These are phyloP conservation scores for Austropuccinia psidii DNA, from an alignment of 1,284 basidiomycete genomes.

Conservation along the genomic window DNA sequence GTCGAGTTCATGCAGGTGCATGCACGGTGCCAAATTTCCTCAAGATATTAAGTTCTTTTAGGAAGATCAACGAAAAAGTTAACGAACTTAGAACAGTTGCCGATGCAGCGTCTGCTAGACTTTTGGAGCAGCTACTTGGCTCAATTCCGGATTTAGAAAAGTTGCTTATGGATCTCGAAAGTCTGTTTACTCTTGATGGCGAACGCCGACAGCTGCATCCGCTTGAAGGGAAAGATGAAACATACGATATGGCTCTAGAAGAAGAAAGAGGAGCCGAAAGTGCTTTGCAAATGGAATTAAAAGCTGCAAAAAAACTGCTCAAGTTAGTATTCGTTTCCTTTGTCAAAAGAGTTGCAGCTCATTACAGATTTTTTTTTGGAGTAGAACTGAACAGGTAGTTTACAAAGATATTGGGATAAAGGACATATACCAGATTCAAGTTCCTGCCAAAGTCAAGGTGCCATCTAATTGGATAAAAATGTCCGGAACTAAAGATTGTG, in stretches of 20 bases:
- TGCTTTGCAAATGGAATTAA: slow-evolving; percentile 18
- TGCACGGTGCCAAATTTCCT: slow-evolving; percentile 73
- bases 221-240: slow-evolving; percentile 33
- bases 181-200: slow-evolving; percentile 50
- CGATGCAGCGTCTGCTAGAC: slow-evolving; percentile 69
- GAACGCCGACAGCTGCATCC: slow-evolving; percentile 23
- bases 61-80: slow-evolving; percentile 63
- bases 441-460: slow-evolving; percentile 57
- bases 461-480: slow-evolving; percentile 78
- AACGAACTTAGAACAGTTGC: slow-evolving; percentile 59
- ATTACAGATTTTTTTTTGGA: too few species aligned
- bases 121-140: slow-evolving; percentile 48
- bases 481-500: slow-evolving; percentile 63
- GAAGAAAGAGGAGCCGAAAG: slow-evolving; percentile 32
- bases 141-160: slow-evolving; percentile 62
- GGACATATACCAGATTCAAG: slow-evolving; percentile 76
- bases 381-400: slow-evolving; percentile 38
- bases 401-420: slow-evolving; percentile 48
- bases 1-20: slow-evolving; percentile 82
- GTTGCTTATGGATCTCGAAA: slow-evolving; percentile 64
- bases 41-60: slow-evolving; percentile 58
- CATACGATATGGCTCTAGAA: slow-evolving; percentile 32
- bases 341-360: too few species aligned
- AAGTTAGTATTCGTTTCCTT: background rate
- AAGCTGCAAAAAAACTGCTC: slow-evolving; percentile 35